A percentile compares a stretch with the other conserved stretches of the same genome.
phyloP scores from a whole-genome alignment of 2,329 filamentous ascomycete species.

The Aspergillus jensenii region DNA sequence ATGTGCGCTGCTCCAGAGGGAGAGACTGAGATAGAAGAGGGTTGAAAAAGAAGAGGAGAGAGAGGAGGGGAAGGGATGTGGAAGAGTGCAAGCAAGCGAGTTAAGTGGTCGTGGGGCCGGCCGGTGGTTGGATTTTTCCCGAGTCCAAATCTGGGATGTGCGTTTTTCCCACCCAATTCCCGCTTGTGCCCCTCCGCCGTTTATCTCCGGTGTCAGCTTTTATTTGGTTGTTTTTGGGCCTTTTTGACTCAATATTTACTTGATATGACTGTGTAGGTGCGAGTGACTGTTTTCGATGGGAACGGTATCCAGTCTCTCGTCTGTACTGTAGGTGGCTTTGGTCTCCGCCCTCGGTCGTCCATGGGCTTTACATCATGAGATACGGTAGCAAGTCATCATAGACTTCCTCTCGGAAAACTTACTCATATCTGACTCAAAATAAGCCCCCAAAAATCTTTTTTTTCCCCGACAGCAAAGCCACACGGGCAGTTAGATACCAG shows the following conservation, averaged over 20 bases:
- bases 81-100: slow-evolving; percentile 24
- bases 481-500: neutral
- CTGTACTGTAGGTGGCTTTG: neutral
- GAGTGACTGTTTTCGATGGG: neutral
- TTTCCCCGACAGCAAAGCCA: neutral
- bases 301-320: neutral
- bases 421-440: neutral
- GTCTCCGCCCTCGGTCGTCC: neutral
- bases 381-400: neutral
- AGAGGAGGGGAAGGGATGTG: slow-evolving; percentile 26
- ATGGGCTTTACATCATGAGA: neutral
- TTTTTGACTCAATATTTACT: neutral
- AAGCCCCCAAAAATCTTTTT: neutral
- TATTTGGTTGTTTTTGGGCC: neutral
- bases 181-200: slow-evolving; percentile 19
- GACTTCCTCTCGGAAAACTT: neutral
- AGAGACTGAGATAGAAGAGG: slow-evolving; percentile 29
- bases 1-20: slow-evolving; percentile 40
- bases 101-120: slow-evolving; percentile 28
- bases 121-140: slow-evolving; percentile 28
- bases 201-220: slow-evolving; percentile 4
- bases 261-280: neutral
- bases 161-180: slow-evolving; percentile 20
- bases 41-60: slow-evolving; percentile 30
- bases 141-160: slow-evolving; percentile 31